These are phyloP conservation scores for Trichosporon sp. DNA, from an alignment of 1,284 basidiomycete species.

Conservation along the genomic window DNA sequence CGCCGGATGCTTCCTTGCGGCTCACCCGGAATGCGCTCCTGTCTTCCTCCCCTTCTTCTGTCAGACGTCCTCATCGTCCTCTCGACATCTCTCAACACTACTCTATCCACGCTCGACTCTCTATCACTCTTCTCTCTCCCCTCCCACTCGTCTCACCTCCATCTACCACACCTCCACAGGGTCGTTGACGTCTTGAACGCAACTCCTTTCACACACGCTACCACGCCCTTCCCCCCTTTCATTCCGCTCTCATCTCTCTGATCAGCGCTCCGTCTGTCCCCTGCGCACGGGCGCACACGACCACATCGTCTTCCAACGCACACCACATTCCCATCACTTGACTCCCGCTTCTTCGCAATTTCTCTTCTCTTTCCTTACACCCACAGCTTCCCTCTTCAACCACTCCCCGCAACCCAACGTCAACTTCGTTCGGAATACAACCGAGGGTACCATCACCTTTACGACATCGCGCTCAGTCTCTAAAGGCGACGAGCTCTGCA, in stretches of 20 bases:
- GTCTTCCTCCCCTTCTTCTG: neutral
- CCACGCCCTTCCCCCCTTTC: neutral
- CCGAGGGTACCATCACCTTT: constrained; percentile 45
- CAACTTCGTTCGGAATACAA: constrained; percentile 48
- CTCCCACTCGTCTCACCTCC: neutral
- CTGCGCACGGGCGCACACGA: constrained; percentile 19
- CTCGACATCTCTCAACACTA: neutral
- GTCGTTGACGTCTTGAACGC: neutral
- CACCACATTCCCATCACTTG: neutral
- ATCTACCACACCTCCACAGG: neutral
- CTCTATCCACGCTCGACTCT: neutral
- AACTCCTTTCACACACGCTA: neutral
- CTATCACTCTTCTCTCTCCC: neutral
- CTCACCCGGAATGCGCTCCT: neutral
- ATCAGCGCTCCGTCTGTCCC: constrained; percentile 3
- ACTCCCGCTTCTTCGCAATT: neutral
- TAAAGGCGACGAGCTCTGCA: constrained; percentile 51
- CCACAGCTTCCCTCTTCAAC: constrained; percentile 56
- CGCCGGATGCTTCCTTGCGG: constrained; percentile 5
- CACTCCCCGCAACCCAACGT: constrained; percentile 56
- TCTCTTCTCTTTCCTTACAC: neutral
- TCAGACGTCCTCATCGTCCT: neutral
- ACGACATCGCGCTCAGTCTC: constrained; percentile 40
- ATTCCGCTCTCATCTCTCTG: neutral
- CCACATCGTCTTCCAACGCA: constrained; percentile 19